A percentile compares a stretch with the other conserved stretches of the same genome.
Evolutionary conservation across 805 yeast genomes (phyloP).

Genomic region (Metschnikowia arizonensis): DNA sequence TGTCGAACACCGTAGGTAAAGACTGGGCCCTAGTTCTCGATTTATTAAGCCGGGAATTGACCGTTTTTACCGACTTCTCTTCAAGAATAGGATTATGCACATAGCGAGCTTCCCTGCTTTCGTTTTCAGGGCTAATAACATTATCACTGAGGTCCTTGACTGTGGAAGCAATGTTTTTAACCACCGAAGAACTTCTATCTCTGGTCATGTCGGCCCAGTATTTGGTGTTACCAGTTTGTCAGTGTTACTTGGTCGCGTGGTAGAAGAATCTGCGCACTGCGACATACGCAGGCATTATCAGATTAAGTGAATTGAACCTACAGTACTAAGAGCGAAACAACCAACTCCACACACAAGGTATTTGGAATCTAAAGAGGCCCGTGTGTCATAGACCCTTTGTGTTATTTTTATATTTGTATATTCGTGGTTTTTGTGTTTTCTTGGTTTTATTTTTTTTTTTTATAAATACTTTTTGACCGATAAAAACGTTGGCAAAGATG

Average conservation of each 20-base stretch:
- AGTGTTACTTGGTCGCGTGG: conserved; percentile 3
- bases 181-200: conserved; percentile 58
- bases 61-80: background rate
- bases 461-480: background rate
- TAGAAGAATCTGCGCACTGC: conserved; percentile 5
- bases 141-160: conserved; percentile 39
- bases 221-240: background rate
- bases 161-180: conserved; percentile 55
- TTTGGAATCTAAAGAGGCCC: background rate
- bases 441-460: no score
- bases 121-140: conserved; percentile 18
- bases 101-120: conserved; percentile 15
- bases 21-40: background rate
- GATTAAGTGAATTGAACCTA: background rate
- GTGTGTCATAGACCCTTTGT: background rate
- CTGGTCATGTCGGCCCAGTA: conserved; percentile 30
- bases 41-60: background rate
- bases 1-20: background rate
- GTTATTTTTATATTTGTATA: no score
- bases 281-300: conserved; percentile 3
- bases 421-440: no score
- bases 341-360: background rate
- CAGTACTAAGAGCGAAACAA: background rate
- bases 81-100: conserved; percentile 15
- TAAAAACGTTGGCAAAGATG: conserved; percentile 1